phyloP scores from a whole-genome alignment of 352 stramenopile species.

The Aphanomyces euteiches region DNA sequence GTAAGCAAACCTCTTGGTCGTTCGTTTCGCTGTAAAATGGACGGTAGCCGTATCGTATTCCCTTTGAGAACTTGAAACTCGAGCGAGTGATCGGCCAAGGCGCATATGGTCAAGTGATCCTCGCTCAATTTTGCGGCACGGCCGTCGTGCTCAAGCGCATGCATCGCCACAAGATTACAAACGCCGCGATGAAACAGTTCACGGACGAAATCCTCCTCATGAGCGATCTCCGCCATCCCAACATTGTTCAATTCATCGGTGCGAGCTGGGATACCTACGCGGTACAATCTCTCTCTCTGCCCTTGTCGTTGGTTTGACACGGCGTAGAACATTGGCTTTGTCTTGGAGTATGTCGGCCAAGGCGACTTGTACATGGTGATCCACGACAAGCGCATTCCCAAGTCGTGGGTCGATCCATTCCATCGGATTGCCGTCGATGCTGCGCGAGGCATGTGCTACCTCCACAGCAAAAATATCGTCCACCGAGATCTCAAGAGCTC shows the following conservation, averaged over 20 bases:
- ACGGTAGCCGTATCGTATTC: conserved; percentile 20
- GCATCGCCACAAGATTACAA: conserved; percentile 16
- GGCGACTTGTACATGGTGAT: conserved; percentile 24
- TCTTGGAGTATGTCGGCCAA: conserved; percentile 28
- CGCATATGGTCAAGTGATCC: conserved; percentile 18
- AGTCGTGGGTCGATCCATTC: conserved; percentile 25
- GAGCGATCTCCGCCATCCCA: conserved; percentile 32
- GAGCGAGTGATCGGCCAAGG: conserved; percentile 20
- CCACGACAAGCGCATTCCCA: conserved; percentile 26
- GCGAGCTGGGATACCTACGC: conserved; percentile 32
- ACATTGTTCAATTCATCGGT: conserved; percentile 37
- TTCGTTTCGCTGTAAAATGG: background rate
- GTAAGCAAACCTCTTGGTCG: background rate
- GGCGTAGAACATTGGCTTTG: conserved; percentile 29
- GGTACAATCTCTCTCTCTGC: background rate
- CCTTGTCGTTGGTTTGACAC: background rate
- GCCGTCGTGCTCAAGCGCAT: conserved; percentile 21
- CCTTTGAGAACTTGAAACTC: conserved; percentile 11
- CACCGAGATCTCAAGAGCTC: conserved; percentile 29
- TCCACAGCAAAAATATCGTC: conserved; percentile 27
- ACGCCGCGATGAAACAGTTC: conserved; percentile 22
- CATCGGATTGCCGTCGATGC: conserved; percentile 28
- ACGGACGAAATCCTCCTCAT: conserved; percentile 36
- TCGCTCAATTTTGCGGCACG: conserved; percentile 20
- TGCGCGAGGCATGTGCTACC: conserved; percentile 25